Base-by-base conservation (phyloP, 306 rosid species). In the Herpetospermum pedunculosum region DNA sequence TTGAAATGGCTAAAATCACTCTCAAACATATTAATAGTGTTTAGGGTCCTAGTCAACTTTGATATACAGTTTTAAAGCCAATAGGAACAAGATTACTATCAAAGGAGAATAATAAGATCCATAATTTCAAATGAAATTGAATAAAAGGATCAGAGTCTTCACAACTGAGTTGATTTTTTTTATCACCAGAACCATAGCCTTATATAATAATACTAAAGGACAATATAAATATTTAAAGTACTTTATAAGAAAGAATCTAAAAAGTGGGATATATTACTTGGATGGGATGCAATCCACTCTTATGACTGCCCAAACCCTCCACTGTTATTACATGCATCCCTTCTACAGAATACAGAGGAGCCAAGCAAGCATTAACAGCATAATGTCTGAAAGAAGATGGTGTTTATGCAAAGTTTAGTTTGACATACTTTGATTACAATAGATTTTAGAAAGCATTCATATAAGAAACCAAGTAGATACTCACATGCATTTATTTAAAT, bases 281-380 rank as follows among this genome's bases (percentile, higher is more conserved):
- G 75, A 91, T 68, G 41, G 98, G 98, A 79, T 94, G 98, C 83
- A 91, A 79, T 25, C 98, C 98, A 29, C 19, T 85, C 80, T 82
- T 94, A 82, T 79, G 81, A 82, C 79, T 91, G 34, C 97, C 97
- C 71, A 94, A 57, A 60, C 97, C 98, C 82, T 94, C 98, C 81
- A 89, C 96, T 37, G 98, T 91, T 77, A 94, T 91, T 77, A 94
- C 83, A 38, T 94, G 97, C 97, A 89, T 94, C 75, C 98, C 98
- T 88, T 91, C 97, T 46, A 94, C 92, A 75, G 98, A 89, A 81
- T 94, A 94, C 52, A 94, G 81, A 68, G 98, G 95, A 62, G 98
- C 88, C 84, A 94, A 83, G 90, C 98, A 94, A 80, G 98, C 96
- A 81, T 94, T 94, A 81, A 94, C 40, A 19, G 98, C 97, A 77